phyloP scores from a whole-genome alignment of 83 land plant genomes.

The Picea abies region DNA sequence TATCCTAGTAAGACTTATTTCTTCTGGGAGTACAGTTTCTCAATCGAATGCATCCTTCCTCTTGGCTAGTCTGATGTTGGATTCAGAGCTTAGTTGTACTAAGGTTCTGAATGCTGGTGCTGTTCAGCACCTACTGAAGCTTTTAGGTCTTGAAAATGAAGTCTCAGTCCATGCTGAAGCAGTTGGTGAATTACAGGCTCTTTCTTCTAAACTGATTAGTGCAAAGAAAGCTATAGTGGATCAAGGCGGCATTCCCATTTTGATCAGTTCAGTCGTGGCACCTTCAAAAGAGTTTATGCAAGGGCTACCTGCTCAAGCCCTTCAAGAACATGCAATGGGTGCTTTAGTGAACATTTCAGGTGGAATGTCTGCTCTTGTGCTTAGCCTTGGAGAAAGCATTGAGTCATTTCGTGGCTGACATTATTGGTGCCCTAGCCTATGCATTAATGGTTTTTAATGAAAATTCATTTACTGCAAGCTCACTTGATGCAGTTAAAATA shows the following conservation, averaged over 20 bases:
- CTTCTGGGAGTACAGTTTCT: conserved; percentile 47
- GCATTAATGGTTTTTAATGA: conserved; percentile 63
- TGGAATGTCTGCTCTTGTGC: conserved; percentile 31
- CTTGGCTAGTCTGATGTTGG: conserved; percentile 36
- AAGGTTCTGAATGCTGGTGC: no score
- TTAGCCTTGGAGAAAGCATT: no score
- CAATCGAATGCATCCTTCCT: conserved; percentile 76
- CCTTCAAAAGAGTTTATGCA: conserved; percentile 92
- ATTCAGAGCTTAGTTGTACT: no score
- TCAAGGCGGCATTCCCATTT: conserved; percentile 50
- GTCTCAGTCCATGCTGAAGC: no score
- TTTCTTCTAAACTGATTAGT: no score
- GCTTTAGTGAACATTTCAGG: conserved; percentile 77
- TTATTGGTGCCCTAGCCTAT: conserved; percentile 67
- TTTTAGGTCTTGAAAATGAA: no score
- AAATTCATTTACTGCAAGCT: background rate
- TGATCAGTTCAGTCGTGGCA: conserved; percentile 73
- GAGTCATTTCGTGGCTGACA: conserved; percentile 40
- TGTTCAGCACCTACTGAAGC: no score
- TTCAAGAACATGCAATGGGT: background rate
- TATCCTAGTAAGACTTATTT: conserved; percentile 58
- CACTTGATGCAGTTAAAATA: conserved; percentile 41
- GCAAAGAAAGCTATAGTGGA: conserved; percentile 51
- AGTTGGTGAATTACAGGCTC: no score
- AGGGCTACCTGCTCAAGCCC: conserved; percentile 21